Base-by-base conservation (phyloP, 306 rosid genomes). In the Sphenostylis stenocarpa region DNA sequence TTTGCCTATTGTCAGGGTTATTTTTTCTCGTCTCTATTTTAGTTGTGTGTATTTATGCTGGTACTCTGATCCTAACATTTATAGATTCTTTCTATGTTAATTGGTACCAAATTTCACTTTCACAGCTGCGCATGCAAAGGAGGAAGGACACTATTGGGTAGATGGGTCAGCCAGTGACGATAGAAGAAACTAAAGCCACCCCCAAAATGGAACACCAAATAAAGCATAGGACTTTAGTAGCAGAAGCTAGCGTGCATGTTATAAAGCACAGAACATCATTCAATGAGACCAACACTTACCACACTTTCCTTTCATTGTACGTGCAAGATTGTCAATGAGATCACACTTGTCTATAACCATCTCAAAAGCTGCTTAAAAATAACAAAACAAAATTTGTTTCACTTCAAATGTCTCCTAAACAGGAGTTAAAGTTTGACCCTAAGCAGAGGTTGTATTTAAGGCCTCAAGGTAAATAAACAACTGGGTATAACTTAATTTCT, bases 261-360 rank as follows among this genome's bases (percentile, higher is more conserved):
- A 24, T 48, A 79, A 84, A 70, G 72, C 44, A 65, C 26, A 19
- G 7, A 39, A 38, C 15, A 76, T 69, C 45, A 80, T 75, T 75
- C 33, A 70, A 56, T 64, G 29, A 39, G 33, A 63, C 75, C 79
- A 63, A 75, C 81, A 79, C 78, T 53, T 17, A 34, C 71, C 52
- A 77, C 78, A 68, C 60, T 79, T 51, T 52, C 28, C 67, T 74
- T 70, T 80, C 82, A 70, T 76, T 49, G 4, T 43, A 73, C 6
- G 9, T 56, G 34, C 66, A 64, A 55, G 29, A 64, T 52, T 19
- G 49, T 36, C 41, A 21, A 73, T 51, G 20, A 11, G 13, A 63
- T 70, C 43, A 55, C 71, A 23, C 67, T 47, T 26, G 1, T 26
- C 2, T 0, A 62, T n/a, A 34, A 61, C 43, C 67, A 60, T 6